phyloP scores from a whole-genome alignment of 306 rosid genomes.

The Medicago lupulina region DNA sequence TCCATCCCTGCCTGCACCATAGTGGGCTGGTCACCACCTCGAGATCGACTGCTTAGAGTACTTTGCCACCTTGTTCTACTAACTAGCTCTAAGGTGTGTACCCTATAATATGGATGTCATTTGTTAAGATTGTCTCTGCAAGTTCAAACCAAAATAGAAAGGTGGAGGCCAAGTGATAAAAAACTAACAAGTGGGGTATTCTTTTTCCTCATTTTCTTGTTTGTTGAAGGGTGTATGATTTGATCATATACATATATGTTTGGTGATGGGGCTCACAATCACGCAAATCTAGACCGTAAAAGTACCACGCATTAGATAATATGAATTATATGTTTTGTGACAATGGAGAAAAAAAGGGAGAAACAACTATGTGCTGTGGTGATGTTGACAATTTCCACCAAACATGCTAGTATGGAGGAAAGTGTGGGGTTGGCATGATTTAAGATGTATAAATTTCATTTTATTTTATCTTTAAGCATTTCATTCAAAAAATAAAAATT shows the following conservation, averaged over 20 bases:
- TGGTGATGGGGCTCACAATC: constrained; percentile 36
- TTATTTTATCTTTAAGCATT: not conserved
- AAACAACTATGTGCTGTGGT: constrained; percentile 23
- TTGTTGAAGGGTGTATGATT: not conserved
- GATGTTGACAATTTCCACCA: constrained; percentile 55
- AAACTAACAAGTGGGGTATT: not conserved
- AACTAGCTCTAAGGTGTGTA: not conserved
- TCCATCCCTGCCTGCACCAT: too few species aligned
- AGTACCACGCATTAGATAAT: constrained; percentile 36
- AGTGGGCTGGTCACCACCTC: too few species aligned
- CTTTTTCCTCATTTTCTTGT: not conserved
- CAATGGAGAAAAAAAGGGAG: constrained; percentile 19
- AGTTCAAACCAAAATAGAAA: constrained; percentile 10
- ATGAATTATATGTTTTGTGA: constrained; percentile 31
- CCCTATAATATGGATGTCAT: not conserved
- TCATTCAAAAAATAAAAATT: not conserved
- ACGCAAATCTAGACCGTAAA: not conserved
- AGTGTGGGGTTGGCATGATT: constrained; percentile 23
- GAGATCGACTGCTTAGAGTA: not conserved
- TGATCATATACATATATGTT: constrained; percentile 8
- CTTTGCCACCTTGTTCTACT: not conserved
- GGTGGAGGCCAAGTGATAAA: not conserved
- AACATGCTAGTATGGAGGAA: constrained; percentile 44
- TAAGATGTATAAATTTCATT: not conserved
- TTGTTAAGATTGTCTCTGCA: constrained; percentile 1